phyloP scores from a whole-genome alignment of 2,329 filamentous ascomycete genomes.

The Pseudofabraea citricarpa region DNA sequence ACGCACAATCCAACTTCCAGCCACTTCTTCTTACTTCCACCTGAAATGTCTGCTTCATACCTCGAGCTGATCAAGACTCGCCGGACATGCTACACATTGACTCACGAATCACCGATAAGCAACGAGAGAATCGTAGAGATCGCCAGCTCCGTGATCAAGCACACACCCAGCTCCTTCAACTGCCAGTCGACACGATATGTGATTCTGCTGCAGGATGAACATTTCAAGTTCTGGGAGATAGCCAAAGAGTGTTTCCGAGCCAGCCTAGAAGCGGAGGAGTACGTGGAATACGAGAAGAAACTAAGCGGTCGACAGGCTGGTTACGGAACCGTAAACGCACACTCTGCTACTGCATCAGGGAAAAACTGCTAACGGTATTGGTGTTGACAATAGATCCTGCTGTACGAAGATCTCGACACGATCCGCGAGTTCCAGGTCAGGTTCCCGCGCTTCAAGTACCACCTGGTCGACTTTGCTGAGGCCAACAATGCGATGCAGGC shows the following conservation, averaged over 20 bases:
- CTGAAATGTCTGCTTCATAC: conserved; percentile 36
- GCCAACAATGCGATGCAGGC: conserved; percentile 66
- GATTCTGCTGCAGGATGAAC: conserved; percentile 73
- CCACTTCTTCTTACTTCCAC: too few species aligned
- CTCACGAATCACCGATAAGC: conserved; percentile 55
- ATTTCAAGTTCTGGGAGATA: conserved; percentile 81
- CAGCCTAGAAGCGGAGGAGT: conserved; percentile 59
- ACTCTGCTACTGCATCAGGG: too few species aligned
- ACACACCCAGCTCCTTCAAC: conserved; percentile 80
- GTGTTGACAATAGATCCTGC: conserved; percentile 68
- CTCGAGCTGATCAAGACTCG: conserved; percentile 62
- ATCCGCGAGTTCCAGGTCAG: conserved; percentile 68
- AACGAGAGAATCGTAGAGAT: conserved; percentile 58
- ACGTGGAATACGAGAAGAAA: conserved; percentile 32
- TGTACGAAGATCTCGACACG: conserved; percentile 78
- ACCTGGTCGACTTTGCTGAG: conserved; percentile 3
- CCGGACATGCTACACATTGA: conserved; percentile 62
- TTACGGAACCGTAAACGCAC: conserved; percentile 71
- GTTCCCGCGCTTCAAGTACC: conserved; percentile 46
- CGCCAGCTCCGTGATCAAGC: conserved; percentile 55
- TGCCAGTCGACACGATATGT: conserved; percentile 75
- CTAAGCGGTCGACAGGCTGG: conserved; percentile 59
- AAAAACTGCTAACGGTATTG: too few species aligned
- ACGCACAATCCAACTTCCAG: too few species aligned
- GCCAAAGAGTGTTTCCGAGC: conserved; percentile 57